Evolutionary conservation across 1,139 yeast species (phyloP).

Genomic region (Yamadazyma sp.): DNA sequence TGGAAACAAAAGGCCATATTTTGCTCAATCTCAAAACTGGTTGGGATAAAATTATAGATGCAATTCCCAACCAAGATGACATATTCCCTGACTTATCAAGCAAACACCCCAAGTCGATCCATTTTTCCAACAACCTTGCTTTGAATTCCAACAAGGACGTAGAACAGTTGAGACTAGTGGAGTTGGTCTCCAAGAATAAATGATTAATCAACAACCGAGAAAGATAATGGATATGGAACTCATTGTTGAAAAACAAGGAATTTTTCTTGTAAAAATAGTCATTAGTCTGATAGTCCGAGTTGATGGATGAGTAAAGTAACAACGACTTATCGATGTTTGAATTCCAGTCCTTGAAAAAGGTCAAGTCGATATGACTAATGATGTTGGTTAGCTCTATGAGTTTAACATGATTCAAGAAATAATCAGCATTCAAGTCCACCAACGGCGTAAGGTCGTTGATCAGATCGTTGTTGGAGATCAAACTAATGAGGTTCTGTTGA

Average conservation of each 20-base stretch:
- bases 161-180: constrained; percentile 15
- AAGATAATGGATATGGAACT: constrained; percentile 69
- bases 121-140: constrained; percentile 70
- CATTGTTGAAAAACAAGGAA: constrained; percentile 64
- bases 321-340: constrained; percentile 58
- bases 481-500: constrained; percentile 35
- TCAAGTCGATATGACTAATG: constrained; percentile 56
- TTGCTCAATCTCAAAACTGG: constrained; percentile 73
- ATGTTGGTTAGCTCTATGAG: constrained; percentile 53
- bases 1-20: constrained; percentile 76
- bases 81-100: constrained; percentile 85
- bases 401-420: constrained; percentile 45
- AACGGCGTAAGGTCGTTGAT: constrained; percentile 25
- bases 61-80: constrained; percentile 94
- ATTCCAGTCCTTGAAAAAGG: constrained; percentile 67
- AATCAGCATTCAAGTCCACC: constrained; percentile 30
- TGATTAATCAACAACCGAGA: constrained; percentile 74
- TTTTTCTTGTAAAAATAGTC: constrained; percentile 44
- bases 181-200: constrained; percentile 51
- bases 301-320: constrained; percentile 32
- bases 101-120: constrained; percentile 83
- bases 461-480: constrained; percentile 23
- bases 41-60: constrained; percentile 78
- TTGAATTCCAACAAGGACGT: constrained; percentile 41
- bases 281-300: constrained; percentile 13